A percentile compares a stretch with the other conserved stretches of the same genome.
Conservation (phyloP, 495 filamentous ascomycete genomes). For the Penicillium atrosanguineum region DNA sequence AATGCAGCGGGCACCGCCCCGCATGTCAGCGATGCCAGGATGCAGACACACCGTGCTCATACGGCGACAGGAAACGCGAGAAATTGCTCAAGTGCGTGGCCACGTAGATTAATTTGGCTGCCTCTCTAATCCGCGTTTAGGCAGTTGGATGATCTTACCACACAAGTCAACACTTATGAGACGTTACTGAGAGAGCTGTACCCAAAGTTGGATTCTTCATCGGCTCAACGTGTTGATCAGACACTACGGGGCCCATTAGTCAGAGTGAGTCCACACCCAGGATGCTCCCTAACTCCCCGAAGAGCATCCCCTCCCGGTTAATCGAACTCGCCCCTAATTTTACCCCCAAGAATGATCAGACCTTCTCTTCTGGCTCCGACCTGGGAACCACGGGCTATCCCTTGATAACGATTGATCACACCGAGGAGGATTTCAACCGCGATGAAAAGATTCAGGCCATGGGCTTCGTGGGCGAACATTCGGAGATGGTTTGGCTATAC, state of each 20-base stretch:
- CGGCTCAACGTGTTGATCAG: constrained; percentile 38
- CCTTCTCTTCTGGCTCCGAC: constrained; percentile 5
- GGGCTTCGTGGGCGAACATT: constrained; percentile 60
- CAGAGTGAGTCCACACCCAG: constrained; percentile 13
- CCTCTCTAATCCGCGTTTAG: constrained; percentile 17
- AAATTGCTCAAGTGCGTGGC: constrained; percentile 51
- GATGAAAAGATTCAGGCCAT: constrained; percentile 43
- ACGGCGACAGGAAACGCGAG: constrained; percentile 60
- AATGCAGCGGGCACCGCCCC: constrained; percentile 58
- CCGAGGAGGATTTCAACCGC: constrained; percentile 55
- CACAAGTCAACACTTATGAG: constrained; percentile 34
- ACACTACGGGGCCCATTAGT: constrained; percentile 22
- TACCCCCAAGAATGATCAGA: neutral
- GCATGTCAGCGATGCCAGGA: constrained; percentile 57
- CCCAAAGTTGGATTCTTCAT: constrained; percentile 30
- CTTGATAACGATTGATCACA: constrained; percentile 36
- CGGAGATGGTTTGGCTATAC: constrained; percentile 57
- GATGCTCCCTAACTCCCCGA: neutral
- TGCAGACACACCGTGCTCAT: constrained; percentile 47
- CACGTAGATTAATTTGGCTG: neutral
- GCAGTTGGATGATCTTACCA: constrained; percentile 39
- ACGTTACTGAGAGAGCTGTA: constrained; percentile 37
- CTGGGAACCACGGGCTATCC: neutral
- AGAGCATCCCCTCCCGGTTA: neutral
- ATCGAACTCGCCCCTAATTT: neutral